These are phyloP conservation scores for Cicer bijugum DNA, from an alignment of 306 rosid species.

Conservation along the genomic window DNA sequence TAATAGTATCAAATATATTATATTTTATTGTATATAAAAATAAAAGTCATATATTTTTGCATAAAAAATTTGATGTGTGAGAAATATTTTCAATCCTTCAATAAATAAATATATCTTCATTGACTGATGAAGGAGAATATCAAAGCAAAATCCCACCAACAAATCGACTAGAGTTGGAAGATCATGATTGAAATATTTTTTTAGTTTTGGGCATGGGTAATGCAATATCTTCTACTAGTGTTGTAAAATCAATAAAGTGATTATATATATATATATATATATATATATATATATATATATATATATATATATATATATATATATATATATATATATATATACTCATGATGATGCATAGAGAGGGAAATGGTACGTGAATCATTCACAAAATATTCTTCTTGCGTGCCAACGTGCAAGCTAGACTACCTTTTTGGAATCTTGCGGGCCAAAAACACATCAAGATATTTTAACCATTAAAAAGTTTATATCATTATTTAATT, in stretches of 20 bases:
- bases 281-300: too few species aligned
- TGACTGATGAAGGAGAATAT: slow-evolving; percentile 53
- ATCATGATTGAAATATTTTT: slow-evolving; percentile 47
- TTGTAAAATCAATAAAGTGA: slow-evolving; percentile 48
- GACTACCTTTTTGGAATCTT: not conserved
- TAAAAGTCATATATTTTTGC: not conserved
- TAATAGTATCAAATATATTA: too few species aligned
- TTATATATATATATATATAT: not conserved
- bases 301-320: not conserved
- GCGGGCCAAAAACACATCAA: not conserved
- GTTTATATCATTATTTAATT: not conserved
- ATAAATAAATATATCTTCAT: slow-evolving; percentile 43
- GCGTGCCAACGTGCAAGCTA: slow-evolving; percentile 27
- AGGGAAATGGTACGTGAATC: slow-evolving; percentile 44
- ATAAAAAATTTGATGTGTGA: not conserved
- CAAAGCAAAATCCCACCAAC: slow-evolving; percentile 53
- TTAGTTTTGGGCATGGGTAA: slow-evolving; percentile 48
- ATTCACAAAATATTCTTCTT: slow-evolving; percentile 37
- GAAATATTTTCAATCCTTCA: slow-evolving; percentile 5
- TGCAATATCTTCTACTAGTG: slow-evolving; percentile 45
- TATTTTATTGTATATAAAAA: too few species aligned
- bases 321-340: not conserved
- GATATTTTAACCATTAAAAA: too few species aligned
- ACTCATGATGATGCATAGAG: slow-evolving; percentile 38
- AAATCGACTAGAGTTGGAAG: slow-evolving; percentile 44